Evolutionary conservation across 805 yeast species (phyloP).

Genomic region (Cyberlindnera mycetangii): DNA sequence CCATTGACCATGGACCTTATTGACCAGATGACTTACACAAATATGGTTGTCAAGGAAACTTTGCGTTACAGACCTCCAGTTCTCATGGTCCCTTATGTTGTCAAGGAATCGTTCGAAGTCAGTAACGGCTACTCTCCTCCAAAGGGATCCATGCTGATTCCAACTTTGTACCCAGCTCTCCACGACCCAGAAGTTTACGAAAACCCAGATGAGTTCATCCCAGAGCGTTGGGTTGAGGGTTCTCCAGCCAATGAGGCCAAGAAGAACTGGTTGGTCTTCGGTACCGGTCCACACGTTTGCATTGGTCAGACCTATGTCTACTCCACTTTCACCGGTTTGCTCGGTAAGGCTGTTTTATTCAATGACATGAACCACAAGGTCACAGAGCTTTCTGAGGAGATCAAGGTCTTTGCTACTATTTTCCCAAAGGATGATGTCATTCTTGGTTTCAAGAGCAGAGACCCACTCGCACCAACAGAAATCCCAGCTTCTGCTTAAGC

Average conservation of each 20-base stretch:
- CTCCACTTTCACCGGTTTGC: constrained; percentile 82
- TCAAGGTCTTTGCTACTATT: constrained; percentile 95
- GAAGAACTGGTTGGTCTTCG: constrained; percentile 95
- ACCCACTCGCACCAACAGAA: constrained; percentile 34
- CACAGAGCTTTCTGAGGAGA: constrained; percentile 84
- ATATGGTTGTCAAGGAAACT: constrained; percentile 87
- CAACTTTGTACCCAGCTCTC: constrained; percentile 91
- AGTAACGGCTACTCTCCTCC: constrained; percentile 86
- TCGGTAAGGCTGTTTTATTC: constrained; percentile 85
- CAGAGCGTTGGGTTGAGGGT: constrained; percentile 92
- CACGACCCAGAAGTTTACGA: constrained; percentile 97
- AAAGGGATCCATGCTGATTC: constrained; percentile 95
- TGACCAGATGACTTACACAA: constrained; percentile 84
- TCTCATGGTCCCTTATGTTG: constrained; percentile 95
- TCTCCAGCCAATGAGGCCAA: constrained; percentile 71
- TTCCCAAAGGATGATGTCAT: constrained; percentile 96
- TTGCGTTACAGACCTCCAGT: constrained; percentile 97
- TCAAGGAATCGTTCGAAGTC: constrained; percentile 81
- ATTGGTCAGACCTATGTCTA: constrained; percentile 92
- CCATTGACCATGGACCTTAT: constrained; percentile 70
- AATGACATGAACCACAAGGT: constrained; percentile 80
- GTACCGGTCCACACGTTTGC: constrained; percentile 96
- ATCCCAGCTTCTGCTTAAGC: constrained; percentile 12
- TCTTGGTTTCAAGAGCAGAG: constrained; percentile 67
- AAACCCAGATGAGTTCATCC: constrained; percentile 89